Percentiles rank a stretch among this genome's conserved stretches.
These are phyloP conservation scores for Tetrastigma voinierianum DNA, from an alignment of 164 flowering plant genomes.

Conservation along the genomic window DNA sequence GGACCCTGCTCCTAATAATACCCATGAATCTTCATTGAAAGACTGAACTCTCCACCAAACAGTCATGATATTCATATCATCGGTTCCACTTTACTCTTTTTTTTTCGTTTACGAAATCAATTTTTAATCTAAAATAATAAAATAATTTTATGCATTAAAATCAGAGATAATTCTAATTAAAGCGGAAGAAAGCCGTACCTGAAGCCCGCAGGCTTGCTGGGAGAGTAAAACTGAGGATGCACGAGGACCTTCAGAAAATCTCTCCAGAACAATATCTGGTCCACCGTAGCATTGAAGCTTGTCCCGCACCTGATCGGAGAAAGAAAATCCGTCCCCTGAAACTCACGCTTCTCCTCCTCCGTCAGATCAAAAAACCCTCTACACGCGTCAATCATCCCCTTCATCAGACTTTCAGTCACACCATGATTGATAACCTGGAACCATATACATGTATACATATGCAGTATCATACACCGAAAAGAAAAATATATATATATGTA, in stretches of 20 bases:
- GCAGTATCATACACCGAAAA: too few relatives aligned
- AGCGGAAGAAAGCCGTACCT: slow-evolving; percentile 29
- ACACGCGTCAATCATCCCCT: slow-evolving; percentile 31
- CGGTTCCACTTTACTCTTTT: too few relatives aligned
- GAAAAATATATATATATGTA: too few relatives aligned
- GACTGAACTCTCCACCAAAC: too few relatives aligned
- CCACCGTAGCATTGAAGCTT: slow-evolving; percentile 50
- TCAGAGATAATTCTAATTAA: too few relatives aligned
- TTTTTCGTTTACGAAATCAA: too few relatives aligned
- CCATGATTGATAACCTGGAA: slow-evolving; percentile 68
- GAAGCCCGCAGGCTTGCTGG: slow-evolving; percentile 43
- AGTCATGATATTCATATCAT: too few relatives aligned
- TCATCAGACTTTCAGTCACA: slow-evolving; percentile 44
- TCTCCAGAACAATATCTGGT: slow-evolving; percentile 62
- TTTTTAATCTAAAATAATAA: too few relatives aligned
- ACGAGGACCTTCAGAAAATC: slow-evolving; percentile 63
- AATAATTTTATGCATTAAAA: neutral
- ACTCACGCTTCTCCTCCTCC: slow-evolving; percentile 58
- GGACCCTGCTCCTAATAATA: too few relatives aligned
- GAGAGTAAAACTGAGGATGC: slow-evolving; percentile 63
- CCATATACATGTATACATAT: too few relatives aligned
- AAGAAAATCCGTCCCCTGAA: slow-evolving; percentile 34
- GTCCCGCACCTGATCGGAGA: slow-evolving; percentile 62
- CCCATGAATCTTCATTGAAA: too few relatives aligned
- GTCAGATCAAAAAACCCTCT: slow-evolving; percentile 48